These are phyloP conservation scores for Moringa oleifera DNA, from an alignment of 345 rosid genomes.

Conservation along the genomic window DNA sequence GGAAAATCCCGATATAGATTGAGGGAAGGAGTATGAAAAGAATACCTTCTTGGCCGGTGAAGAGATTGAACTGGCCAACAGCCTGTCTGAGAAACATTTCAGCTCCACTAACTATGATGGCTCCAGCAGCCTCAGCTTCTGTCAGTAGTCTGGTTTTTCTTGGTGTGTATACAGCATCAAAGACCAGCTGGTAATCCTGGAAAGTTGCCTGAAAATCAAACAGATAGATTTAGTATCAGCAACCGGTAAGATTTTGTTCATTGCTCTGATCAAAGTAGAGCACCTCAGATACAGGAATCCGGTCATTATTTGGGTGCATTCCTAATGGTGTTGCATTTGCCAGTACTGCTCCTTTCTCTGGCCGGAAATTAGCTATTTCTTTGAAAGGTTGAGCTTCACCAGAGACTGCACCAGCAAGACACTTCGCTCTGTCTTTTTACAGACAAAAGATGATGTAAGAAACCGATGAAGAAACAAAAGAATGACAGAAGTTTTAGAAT, in stretches of 20 bases:
- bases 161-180: slow-evolving; percentile 58
- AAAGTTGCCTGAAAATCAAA: slow-evolving; percentile 29
- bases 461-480: neutral
- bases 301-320: slow-evolving; percentile 50
- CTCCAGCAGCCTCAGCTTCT: slow-evolving; percentile 54
- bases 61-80: slow-evolving; percentile 48
- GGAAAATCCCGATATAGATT: too few species aligned
- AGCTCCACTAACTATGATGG: slow-evolving; percentile 48
- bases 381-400: slow-evolving; percentile 42
- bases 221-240: neutral
- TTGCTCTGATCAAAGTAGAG: neutral
- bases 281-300: slow-evolving; percentile 51
- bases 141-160: slow-evolving; percentile 49
- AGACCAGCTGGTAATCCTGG: slow-evolving; percentile 37
- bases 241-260: neutral
- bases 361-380: slow-evolving; percentile 32
- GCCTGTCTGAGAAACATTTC: slow-evolving; percentile 72
- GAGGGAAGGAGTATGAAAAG: neutral
- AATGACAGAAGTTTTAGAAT: neutral
- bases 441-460: slow-evolving; percentile 7
- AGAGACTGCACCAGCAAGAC: slow-evolving; percentile 42
- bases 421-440: slow-evolving; percentile 45
- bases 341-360: slow-evolving; percentile 52
- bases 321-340: slow-evolving; percentile 65
- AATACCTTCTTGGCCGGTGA: slow-evolving; percentile 46